A percentile compares a stretch with the other conserved stretches of the same genome.
Evolutionary conservation across 2,329 filamentous ascomycete genomes (phyloP).

Genomic region (Penicillium psychrosexuale): DNA sequence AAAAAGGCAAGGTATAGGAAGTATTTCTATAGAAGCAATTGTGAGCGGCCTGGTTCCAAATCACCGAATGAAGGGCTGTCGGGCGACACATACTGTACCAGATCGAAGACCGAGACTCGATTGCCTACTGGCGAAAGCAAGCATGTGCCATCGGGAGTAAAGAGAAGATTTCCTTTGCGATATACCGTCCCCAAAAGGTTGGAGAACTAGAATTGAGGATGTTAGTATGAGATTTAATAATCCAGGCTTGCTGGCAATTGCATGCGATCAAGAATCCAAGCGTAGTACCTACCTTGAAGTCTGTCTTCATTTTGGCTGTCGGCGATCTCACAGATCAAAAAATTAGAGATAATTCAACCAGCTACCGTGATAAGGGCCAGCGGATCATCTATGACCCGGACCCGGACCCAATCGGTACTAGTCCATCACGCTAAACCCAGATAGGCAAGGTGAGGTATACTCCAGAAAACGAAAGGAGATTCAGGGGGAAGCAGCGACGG

Average conservation of each 20-base stretch:
- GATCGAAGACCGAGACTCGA: constrained; percentile 89
- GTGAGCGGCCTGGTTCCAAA: constrained; percentile 3
- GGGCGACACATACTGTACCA: constrained; percentile 69
- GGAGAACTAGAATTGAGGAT: constrained; percentile 69
- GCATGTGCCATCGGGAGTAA: constrained; percentile 92
- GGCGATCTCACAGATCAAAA: constrained; percentile 25
- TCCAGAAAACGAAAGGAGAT: constrained; percentile 31
- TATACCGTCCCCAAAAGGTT: constrained; percentile 98
- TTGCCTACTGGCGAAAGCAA: constrained; percentile 96
- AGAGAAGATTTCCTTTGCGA: constrained; percentile 94
- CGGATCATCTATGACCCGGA: constrained; percentile 22
- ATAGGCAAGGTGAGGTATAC: constrained; percentile 29
- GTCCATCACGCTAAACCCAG: constrained; percentile 15
- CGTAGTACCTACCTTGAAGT: constrained; percentile 72
- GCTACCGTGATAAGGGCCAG: constrained; percentile 21
- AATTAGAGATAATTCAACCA: constrained; percentile 19
- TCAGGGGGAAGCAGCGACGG: constrained; percentile 28
- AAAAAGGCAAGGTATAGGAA: constrained; percentile 61
- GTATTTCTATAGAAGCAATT: constrained; percentile 32
- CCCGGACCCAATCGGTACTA: constrained; percentile 15
- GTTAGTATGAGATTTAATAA: not conserved
- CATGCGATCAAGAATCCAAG: not conserved
- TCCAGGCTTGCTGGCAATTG: not conserved
- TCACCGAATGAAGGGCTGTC: not conserved
- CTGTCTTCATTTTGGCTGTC: constrained; percentile 77